These are phyloP conservation scores for Amborella trichopoda DNA, from an alignment of 164 flowering plant genomes.

Conservation along the genomic window DNA sequence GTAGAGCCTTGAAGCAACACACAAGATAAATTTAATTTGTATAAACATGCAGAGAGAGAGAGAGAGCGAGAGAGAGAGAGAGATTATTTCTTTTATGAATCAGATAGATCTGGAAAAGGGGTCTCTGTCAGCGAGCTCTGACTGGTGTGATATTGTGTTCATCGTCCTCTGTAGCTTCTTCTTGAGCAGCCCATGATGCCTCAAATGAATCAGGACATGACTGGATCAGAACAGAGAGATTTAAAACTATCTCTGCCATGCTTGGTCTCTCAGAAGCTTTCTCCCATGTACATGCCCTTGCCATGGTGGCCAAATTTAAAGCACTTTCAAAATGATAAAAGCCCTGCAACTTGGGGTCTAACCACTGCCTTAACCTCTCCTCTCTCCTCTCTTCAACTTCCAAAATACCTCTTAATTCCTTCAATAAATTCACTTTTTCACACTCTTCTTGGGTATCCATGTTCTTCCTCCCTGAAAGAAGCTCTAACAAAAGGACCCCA, in stretches of 20 bases:
- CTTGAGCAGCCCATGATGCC: constrained; percentile 25
- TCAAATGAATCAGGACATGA: constrained; percentile 26
- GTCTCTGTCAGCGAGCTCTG: constrained; percentile 29
- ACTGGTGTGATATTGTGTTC: constrained; percentile 24
- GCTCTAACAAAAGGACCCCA: constrained; percentile 48
- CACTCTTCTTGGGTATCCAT: constrained; percentile 36
- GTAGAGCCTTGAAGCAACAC: too few relatives aligned
- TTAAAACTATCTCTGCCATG: constrained; percentile 54
- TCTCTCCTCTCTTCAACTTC: constrained; percentile 36
- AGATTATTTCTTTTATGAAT: not conserved
- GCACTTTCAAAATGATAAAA: constrained; percentile 35
- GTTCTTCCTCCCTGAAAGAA: constrained; percentile 51
- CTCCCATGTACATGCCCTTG: constrained; percentile 46
- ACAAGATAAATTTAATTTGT: too few relatives aligned
- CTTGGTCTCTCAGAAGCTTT: constrained; percentile 41
- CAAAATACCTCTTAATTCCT: constrained; percentile 24
- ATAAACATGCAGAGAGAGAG: too few relatives aligned
- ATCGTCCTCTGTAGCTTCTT: constrained; percentile 25
- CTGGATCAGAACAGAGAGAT: constrained; percentile 44
- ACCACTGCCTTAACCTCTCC: constrained; percentile 38
- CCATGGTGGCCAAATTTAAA: constrained; percentile 39
- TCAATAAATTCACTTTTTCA: constrained; percentile 36
- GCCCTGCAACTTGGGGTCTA: constrained; percentile 32
- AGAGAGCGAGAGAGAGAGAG: not conserved
- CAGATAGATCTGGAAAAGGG: not conserved